phyloP scores from a whole-genome alignment of 2,329 filamentous ascomycete genomes.

The Simplicillium sp. region DNA sequence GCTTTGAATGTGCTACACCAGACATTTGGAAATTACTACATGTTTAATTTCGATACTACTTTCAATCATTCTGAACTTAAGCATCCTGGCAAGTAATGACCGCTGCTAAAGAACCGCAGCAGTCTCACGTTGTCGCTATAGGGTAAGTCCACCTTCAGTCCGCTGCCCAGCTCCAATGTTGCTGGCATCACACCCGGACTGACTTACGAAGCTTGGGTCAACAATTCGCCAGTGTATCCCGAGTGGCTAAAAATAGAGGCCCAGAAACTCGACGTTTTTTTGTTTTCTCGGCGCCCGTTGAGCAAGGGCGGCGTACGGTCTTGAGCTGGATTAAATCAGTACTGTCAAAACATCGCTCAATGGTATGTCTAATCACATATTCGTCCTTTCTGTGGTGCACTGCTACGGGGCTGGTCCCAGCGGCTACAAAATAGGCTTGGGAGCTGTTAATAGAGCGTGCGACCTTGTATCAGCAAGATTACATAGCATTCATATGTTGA shows the following conservation, averaged over 20 bases:
- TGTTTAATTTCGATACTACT: no score
- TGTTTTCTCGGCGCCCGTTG: neutral
- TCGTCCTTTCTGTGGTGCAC: neutral
- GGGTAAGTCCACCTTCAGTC: neutral
- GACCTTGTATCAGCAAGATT: neutral
- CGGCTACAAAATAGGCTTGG: constrained; percentile 4
- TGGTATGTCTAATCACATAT: neutral
- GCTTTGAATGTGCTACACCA: no score
- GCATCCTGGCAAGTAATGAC: no score
- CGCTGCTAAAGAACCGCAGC: neutral
- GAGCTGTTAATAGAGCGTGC: neutral
- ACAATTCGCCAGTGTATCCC: constrained; percentile 1
- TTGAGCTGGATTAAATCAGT: neutral
- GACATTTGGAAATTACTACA: no score
- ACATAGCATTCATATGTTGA: no score
- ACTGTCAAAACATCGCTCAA: neutral
- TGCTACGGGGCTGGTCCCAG: constrained; percentile 4
- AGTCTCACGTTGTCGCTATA: neutral
- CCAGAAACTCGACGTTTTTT: neutral
- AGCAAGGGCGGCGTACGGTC: constrained; percentile 1
- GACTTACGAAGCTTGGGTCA: constrained; percentile 3
- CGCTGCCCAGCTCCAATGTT: neutral
- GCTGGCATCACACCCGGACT: neutral
- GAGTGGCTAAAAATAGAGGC: constrained; percentile 1
- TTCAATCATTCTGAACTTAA: no score